These are phyloP conservation scores for Diaporthe australafricana DNA, from an alignment of 2,329 filamentous ascomycete genomes.

Conservation along the genomic window DNA sequence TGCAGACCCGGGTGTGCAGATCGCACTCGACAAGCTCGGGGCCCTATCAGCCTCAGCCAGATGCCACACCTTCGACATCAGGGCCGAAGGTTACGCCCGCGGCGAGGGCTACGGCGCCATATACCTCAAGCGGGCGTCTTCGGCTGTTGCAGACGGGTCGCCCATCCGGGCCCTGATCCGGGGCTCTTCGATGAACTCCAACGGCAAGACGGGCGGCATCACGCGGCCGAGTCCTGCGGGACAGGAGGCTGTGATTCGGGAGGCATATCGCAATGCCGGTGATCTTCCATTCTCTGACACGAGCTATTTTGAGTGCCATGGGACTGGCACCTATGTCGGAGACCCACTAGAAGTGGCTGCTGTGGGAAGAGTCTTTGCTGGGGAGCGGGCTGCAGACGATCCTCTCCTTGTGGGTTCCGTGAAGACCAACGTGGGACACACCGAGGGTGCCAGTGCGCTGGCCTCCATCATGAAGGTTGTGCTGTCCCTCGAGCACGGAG, in stretches of 20 bases:
- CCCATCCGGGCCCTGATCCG: slow-evolving; percentile 53
- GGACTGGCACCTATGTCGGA: background rate
- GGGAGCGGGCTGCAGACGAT: slow-evolving; percentile 40
- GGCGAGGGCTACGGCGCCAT: slow-evolving; percentile 59
- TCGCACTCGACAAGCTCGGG: slow-evolving; percentile 46
- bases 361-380: slow-evolving; percentile 43
- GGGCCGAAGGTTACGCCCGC: slow-evolving; percentile 66
- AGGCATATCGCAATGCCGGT: slow-evolving; percentile 40
- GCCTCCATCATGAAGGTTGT: slow-evolving; percentile 48
- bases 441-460: slow-evolving; percentile 40
- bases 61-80: slow-evolving; percentile 45
- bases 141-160: slow-evolving; percentile 60
- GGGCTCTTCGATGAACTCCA: slow-evolving; percentile 52
- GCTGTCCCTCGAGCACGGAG: slow-evolving; percentile 44
- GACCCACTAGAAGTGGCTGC: slow-evolving; percentile 17
- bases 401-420: slow-evolving; percentile 52
- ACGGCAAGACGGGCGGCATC: slow-evolving; percentile 43
- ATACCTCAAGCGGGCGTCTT: slow-evolving; percentile 58
- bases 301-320: slow-evolving; percentile 42
- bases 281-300: slow-evolving; percentile 39
- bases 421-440: slow-evolving; percentile 46
- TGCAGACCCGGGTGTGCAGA: slow-evolving; percentile 43
- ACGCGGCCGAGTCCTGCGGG: background rate
- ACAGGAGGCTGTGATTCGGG: slow-evolving; percentile 31
- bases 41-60: slow-evolving; percentile 47